These are phyloP conservation scores for Leptographium procerum DNA, from an alignment of 2,329 filamentous ascomycete species.

Conservation along the genomic window DNA sequence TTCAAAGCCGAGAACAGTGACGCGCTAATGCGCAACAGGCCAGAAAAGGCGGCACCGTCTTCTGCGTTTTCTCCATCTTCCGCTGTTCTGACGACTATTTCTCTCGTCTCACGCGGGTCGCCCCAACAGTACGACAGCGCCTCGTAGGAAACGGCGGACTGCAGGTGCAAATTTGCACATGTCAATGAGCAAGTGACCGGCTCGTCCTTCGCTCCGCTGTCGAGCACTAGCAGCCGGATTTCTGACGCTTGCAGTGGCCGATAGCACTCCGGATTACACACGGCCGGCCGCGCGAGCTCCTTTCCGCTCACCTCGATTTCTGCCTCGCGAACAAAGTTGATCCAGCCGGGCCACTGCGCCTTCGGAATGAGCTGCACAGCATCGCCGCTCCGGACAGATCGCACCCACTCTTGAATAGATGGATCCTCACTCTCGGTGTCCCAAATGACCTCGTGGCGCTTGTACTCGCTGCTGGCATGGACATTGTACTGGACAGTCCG, in stretches of 20 bases:
- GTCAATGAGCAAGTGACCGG: not conserved
- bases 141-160: not conserved
- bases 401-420: not conserved
- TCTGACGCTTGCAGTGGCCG: not conserved
- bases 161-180: no score
- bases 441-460: not conserved
- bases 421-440: not conserved
- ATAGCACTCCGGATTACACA: not conserved
- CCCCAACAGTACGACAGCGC: slow-evolving; percentile 3
- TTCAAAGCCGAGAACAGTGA: not conserved
- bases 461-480: not conserved
- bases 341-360: not conserved
- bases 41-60: not conserved
- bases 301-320: not conserved
- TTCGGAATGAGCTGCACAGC: not conserved
- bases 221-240: not conserved
- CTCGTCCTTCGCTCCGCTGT: not conserved
- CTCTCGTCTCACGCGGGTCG: not conserved
- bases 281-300: not conserved
- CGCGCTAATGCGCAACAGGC: not conserved
- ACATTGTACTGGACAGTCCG: not conserved
- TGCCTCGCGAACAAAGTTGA: not conserved
- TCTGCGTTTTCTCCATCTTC: no score
- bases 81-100: not conserved
- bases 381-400: not conserved